Base-by-base conservation (phyloP, 2,329 filamentous ascomycete species). In the Aciculosporium take region DNA sequence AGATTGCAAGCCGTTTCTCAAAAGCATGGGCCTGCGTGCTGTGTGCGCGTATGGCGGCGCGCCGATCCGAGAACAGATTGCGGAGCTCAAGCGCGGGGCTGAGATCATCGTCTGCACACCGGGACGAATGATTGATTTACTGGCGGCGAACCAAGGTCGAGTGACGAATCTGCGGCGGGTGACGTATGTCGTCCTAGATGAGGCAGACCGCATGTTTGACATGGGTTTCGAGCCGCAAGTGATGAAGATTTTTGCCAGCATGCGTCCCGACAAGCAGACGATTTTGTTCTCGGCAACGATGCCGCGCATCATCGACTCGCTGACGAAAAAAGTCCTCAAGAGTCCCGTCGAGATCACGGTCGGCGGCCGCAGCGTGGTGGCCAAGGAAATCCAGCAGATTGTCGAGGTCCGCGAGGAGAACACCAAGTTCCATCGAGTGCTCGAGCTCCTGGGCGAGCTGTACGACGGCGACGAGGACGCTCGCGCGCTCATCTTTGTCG, bases 201-300 rank as follows among this genome's bases (percentile, higher is more conserved):
- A 98, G 64, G 91, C 91, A 37, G 91, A 98, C 62, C 82, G 91
- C 47, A 96, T 98, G 91, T 95, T 96, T 57, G 91, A 98, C 59
- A 96, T 98, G 91, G 91, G 91, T 12, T 98, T 98, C 56, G 89
- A 94, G 62, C 89, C 91, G 2, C 91, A 98, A 60, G 88, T 98
- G 41, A 91, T 91, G 77, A 95, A 94, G 61, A 91, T 98, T 44
- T 79, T 96, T 56, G 78, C 79, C 49, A 94, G 91, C 54, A 83
- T 94, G 58, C 81, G 91, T 37, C 88, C 91, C 1, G 84, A 95
- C 57, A 80, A 84, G 39, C 91, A 98, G 58, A 94, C 87, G 0
- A 87, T 96, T 39, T 71, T 96, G 20, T 98, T 96, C 60, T 96
- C 91, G 0, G 91, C 91, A 4, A 98, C 91, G 0, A 94, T 96